Conservation (phyloP, 345 rosid genomes). For the Eucalyptus sideroxylon region DNA sequence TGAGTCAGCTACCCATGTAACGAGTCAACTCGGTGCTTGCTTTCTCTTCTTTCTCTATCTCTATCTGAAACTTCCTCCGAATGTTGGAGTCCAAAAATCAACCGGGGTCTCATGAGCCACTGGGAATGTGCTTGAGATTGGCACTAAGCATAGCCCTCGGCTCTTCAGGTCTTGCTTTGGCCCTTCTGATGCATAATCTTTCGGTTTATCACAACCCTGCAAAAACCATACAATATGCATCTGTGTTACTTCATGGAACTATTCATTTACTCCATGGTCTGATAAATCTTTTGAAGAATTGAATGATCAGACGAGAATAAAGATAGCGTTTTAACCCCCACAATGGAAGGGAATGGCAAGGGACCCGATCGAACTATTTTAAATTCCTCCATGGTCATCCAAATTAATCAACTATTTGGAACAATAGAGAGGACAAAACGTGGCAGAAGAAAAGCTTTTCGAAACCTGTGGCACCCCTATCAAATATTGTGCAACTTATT, state of each 20-base stretch:
- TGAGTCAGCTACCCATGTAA: neutral
- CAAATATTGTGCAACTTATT: neutral
- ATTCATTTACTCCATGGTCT: neutral
- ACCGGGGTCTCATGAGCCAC: constrained; percentile 50
- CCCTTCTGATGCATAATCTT: constrained; percentile 16
- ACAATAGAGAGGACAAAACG: neutral
- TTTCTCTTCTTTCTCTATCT: neutral
- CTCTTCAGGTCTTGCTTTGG: constrained; percentile 52
- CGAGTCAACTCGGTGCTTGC: neutral
- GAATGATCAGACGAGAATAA: neutral
- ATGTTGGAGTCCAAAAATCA: constrained; percentile 71
- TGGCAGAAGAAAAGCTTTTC: neutral
- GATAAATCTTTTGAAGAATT: neutral
- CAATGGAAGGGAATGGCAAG: neutral
- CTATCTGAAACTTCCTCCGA: constrained; percentile 55
- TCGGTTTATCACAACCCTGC: constrained; percentile 21
- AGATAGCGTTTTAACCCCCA: neutral
- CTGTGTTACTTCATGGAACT: neutral
- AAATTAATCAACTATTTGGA: neutral
- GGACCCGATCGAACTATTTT: neutral
- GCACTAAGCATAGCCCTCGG: constrained; percentile 80
- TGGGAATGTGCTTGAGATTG: constrained; percentile 68
- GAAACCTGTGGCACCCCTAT: neutral
- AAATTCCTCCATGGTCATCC: neutral
- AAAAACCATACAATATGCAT: neutral